phyloP scores from a whole-genome alignment of 495 filamentous ascomycete species.

The Glarea lozoyensis region DNA sequence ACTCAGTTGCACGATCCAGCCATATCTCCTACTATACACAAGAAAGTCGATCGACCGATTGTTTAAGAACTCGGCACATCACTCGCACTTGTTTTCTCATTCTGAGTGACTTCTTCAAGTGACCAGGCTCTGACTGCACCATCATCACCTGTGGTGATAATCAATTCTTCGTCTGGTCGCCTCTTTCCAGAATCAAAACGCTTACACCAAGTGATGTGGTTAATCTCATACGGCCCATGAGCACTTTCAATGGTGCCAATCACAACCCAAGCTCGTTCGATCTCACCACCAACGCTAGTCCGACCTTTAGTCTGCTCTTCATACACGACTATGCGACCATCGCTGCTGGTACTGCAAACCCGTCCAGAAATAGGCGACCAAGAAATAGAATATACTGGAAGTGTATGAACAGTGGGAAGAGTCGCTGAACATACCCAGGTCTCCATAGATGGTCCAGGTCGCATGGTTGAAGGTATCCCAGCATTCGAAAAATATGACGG shows the following conservation, averaged over 20 bases:
- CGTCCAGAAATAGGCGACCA: slow-evolving; percentile 73
- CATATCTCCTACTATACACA: too few relatives aligned
- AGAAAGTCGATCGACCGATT: too few relatives aligned
- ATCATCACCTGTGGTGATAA: slow-evolving; percentile 76
- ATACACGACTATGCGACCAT: slow-evolving; percentile 79
- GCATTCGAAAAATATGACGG: slow-evolving; percentile 27
- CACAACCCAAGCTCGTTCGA: slow-evolving; percentile 58
- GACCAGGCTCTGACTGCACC: slow-evolving; percentile 67
- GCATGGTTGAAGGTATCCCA: slow-evolving; percentile 72
- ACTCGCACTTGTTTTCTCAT: too few relatives aligned
- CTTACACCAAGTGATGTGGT: slow-evolving; percentile 75
- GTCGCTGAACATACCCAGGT: slow-evolving; percentile 66
- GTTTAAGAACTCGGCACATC: too few relatives aligned
- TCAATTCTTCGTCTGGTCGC: slow-evolving; percentile 56
- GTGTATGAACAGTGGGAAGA: slow-evolving; percentile 65
- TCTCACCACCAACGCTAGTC: slow-evolving; percentile 23
- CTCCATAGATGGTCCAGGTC: slow-evolving; percentile 60
- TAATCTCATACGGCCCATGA: slow-evolving; percentile 89
- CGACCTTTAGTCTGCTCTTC: slow-evolving; percentile 29
- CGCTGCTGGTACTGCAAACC: slow-evolving; percentile 75
- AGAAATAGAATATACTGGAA: slow-evolving; percentile 68
- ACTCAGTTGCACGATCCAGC: too few relatives aligned
- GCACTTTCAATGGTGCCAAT: slow-evolving; percentile 56
- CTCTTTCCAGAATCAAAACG: slow-evolving; percentile 44
- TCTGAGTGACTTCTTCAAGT: slow-evolving; percentile 26